phyloP scores from a whole-genome alignment of 352 stramenopile species.

The Stephanocyclus meneghinianus region DNA sequence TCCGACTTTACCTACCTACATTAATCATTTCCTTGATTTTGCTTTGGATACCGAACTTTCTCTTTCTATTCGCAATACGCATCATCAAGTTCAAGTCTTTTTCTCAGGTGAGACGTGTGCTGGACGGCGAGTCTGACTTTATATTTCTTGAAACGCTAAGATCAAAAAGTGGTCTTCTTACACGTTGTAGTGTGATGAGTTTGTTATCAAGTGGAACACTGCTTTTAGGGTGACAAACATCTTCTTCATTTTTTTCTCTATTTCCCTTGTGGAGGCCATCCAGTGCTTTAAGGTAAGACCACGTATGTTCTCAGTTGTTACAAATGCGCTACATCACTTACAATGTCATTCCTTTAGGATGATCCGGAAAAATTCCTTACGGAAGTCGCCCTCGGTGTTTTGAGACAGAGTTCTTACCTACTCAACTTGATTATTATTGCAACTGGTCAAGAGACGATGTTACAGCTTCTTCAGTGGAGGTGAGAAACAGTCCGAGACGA shows the following conservation, averaged over 20 bases:
- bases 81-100: slow-evolving; percentile 52
- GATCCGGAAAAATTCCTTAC: slow-evolving; percentile 27
- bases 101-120: slow-evolving; percentile 13
- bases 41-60: slow-evolving; percentile 37
- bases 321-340: background rate
- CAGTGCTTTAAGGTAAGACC: slow-evolving; percentile 29
- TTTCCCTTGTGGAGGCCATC: slow-evolving; percentile 36
- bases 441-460: slow-evolving; percentile 37
- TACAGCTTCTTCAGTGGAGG: slow-evolving; percentile 43
- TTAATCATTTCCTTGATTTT: slow-evolving; percentile 35
- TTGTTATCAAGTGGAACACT: slow-evolving; percentile 51
- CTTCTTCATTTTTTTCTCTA: slow-evolving; percentile 46
- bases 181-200: slow-evolving; percentile 38
- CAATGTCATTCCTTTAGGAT: slow-evolving; percentile 3
- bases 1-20: slow-evolving; percentile 28
- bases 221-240: slow-evolving; percentile 47
- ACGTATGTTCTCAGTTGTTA: background rate
- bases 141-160: no score
- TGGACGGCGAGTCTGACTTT: background rate
- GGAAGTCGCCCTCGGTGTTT: slow-evolving; percentile 9
- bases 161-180: no score
- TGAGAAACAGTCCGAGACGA: background rate
- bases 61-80: slow-evolving; percentile 34
- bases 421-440: slow-evolving; percentile 31
- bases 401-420: slow-evolving; percentile 27